A percentile compares a stretch with the other conserved stretches of the same genome.
Conservation (phyloP, 2,329 filamentous ascomycete genomes). For the Fusarium clavum region DNA sequence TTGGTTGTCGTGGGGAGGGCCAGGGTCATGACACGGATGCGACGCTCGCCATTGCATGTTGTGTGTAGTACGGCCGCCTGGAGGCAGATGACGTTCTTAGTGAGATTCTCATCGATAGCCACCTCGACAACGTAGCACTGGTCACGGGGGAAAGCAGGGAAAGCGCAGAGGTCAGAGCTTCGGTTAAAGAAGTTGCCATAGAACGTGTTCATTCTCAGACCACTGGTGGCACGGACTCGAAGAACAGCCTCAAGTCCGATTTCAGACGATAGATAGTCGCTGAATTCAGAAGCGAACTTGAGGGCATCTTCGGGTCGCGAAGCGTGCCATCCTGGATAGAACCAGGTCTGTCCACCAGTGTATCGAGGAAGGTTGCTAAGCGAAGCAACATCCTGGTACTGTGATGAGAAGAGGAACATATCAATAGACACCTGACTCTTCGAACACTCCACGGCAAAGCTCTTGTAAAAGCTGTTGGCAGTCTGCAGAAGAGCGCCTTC, state of each 20-base stretch:
- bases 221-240: conserved; percentile 93
- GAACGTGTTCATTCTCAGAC: conserved; percentile 95
- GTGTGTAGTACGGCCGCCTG: conserved; percentile 97
- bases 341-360: conserved; percentile 97
- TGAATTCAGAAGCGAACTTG: conserved; percentile 97
- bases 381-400: conserved; percentile 97
- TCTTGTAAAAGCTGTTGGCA: conserved; percentile 97
- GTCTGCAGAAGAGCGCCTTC: conserved; percentile 90
- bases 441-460: conserved; percentile 97
- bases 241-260: conserved; percentile 97
- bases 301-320: conserved; percentile 94
- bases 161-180: conserved; percentile 96
- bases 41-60: conserved; percentile 95
- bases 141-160: conserved; percentile 96
- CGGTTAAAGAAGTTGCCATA: conserved; percentile 99
- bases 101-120: conserved; percentile 93
- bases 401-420: conserved; percentile 96
- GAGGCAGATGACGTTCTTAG: conserved; percentile 90
- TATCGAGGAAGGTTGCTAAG: conserved; percentile 95
- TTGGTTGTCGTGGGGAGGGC: conserved; percentile 92
- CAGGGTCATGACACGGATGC: conserved; percentile 93
- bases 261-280: conserved; percentile 95
- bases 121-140: conserved; percentile 99
- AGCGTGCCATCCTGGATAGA: conserved; percentile 98
- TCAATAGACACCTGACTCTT: conserved; percentile 99